A percentile compares a stretch with the other conserved stretches of the same genome.
Evolutionary conservation across 768 basidiomycete species (phyloP).

Genomic region (Dictyophora rubrovolvata): DNA sequence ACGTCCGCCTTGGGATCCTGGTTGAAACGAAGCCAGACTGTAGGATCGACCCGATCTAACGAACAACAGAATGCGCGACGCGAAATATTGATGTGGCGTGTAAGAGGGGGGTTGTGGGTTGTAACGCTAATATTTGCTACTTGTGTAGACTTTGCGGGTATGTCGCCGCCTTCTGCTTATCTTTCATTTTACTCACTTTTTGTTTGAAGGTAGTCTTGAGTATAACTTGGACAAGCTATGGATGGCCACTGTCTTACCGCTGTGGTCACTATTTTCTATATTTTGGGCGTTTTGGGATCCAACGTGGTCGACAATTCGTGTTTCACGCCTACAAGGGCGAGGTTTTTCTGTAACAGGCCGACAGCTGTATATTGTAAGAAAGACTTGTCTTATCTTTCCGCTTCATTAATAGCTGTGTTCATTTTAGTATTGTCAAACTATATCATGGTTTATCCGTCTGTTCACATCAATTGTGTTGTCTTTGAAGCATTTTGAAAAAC

Average conservation of each 20-base stretch:
- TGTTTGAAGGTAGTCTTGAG: neutral
- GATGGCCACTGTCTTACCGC: conserved; percentile 35
- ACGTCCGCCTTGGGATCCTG: conserved; percentile 65
- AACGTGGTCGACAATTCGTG: conserved; percentile 24
- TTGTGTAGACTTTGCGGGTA: conserved; percentile 37
- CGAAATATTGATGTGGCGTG: conserved; percentile 55
- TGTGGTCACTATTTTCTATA: conserved; percentile 35
- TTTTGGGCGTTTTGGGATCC: conserved; percentile 82
- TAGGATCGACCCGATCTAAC: conserved; percentile 26
- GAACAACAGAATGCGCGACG: conserved; percentile 32
- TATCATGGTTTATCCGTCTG: conserved; percentile 46
- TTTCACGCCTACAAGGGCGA: conserved; percentile 59
- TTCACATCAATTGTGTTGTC: conserved; percentile 23
- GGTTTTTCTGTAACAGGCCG: conserved; percentile 60
- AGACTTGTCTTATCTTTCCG: neutral
- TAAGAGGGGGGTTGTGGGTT: conserved; percentile 55
- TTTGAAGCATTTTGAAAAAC: neutral
- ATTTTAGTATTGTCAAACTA: conserved; percentile 30
- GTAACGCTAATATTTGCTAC: conserved; percentile 24
- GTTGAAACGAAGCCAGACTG: conserved; percentile 39
- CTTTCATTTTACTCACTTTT: neutral
- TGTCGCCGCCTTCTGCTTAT: conserved; percentile 21
- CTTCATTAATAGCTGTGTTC: neutral
- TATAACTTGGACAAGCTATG: neutral
- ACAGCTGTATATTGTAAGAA: conserved; percentile 49